Conservation (phyloP, 2,329 filamentous ascomycete species). For the Sporothrix curviconia region DNA sequence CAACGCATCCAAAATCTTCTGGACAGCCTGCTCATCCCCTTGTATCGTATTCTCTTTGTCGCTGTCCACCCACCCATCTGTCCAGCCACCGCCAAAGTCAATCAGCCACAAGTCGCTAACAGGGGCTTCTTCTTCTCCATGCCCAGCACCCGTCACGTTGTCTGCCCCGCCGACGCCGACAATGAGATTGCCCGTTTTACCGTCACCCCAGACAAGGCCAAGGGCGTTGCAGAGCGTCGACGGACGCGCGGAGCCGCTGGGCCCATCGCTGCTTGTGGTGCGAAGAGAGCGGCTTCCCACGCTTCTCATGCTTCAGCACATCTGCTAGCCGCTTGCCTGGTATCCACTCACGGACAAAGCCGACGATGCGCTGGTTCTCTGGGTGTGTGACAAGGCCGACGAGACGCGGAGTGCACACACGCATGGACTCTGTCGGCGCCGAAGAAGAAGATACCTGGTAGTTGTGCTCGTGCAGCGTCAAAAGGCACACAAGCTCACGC, state of each 20-base stretch:
- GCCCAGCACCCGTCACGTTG: background rate
- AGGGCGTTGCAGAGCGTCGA: constrained; percentile 25
- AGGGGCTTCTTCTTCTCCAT: constrained; percentile 8
- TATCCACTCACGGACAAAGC: constrained; percentile 13
- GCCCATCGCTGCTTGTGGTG: constrained; percentile 9
- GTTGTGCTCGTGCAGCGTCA: background rate
- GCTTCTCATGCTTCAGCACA: constrained; percentile 2
- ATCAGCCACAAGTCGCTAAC: constrained; percentile 33
- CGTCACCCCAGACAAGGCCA: constrained; percentile 28
- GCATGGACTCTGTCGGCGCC: constrained; percentile 1
- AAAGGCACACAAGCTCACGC: background rate
- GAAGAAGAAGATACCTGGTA: background rate
- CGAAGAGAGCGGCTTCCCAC: background rate
- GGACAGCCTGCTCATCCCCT: constrained; percentile 30
- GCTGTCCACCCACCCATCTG: constrained; percentile 34
- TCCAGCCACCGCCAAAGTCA: constrained; percentile 34
- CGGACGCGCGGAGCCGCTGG: constrained; percentile 24
- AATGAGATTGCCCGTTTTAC: constrained; percentile 31
- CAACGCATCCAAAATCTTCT: constrained; percentile 16
- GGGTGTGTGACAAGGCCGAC: constrained; percentile 12
- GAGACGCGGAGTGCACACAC: constrained; percentile 8
- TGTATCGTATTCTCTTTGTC: constrained; percentile 31
- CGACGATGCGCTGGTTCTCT: constrained; percentile 3
- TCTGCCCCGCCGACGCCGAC: constrained; percentile 24
- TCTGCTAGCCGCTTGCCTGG: background rate